These are phyloP conservation scores for Yamadazyma olivae DNA, from an alignment of 805 yeast genomes.

Conservation along the genomic window DNA sequence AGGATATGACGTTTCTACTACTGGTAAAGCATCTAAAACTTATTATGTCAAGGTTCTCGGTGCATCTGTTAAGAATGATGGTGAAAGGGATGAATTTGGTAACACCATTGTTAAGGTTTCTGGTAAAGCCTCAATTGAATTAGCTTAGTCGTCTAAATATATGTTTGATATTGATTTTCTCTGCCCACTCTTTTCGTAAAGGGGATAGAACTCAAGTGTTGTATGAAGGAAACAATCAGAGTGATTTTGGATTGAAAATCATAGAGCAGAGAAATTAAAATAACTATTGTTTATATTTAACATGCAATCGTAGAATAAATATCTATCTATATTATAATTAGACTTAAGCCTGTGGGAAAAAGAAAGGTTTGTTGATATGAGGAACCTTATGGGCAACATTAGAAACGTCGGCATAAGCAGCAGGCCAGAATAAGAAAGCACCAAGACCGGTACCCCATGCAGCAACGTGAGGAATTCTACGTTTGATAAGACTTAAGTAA, in stretches of 20 bases:
- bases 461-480: conserved; percentile 28
- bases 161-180: neutral
- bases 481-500: conserved; percentile 18
- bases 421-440: conserved; percentile 37
- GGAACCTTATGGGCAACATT: conserved; percentile 28
- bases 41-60: conserved; percentile 17
- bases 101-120: conserved; percentile 15
- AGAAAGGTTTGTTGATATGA: conserved; percentile 18
- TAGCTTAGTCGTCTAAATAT: conserved; percentile 4
- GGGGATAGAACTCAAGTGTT: no score
- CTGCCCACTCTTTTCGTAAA: no score
- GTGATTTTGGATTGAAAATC: neutral
- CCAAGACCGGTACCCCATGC: conserved; percentile 30
- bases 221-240: neutral
- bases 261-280: neutral
- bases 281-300: neutral
- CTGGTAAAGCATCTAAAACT: conserved; percentile 13
- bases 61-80: conserved; percentile 11
- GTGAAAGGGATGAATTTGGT: conserved; percentile 14
- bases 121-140: conserved; percentile 13
- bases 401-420: conserved; percentile 19
- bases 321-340: no score
- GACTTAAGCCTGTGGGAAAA: neutral
- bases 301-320: neutral
- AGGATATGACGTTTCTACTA: conserved; percentile 17